Evolutionary conservation across 1,139 yeast genomes (phyloP), one percentile per base, ranked within the genome.

Genomic region (Scheffersomyces parashehatae): DNA sequence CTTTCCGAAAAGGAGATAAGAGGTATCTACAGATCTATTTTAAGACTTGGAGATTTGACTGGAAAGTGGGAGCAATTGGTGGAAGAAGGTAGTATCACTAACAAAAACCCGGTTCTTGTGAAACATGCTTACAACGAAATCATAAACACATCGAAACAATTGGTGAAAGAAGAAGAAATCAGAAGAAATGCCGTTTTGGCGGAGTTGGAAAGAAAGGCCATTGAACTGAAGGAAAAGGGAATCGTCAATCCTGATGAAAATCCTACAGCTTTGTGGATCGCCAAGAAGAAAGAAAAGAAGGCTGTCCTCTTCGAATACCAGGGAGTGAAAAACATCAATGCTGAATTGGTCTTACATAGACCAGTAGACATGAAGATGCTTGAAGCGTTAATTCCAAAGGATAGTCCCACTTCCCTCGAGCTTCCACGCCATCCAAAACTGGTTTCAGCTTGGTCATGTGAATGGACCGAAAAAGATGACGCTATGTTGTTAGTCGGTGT

Each of bases 361-460:
- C 97, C 97, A 0, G 79, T 76, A 24, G 98, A 93, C 59, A 75
- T 93, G 85, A 77, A 77, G 41, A 64, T 83, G 26, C 68, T 95
- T 45, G 81, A 80, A 39, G 74, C 77, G 15, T 60, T 77, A 37
- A 80, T 88, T 37, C 85, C 88, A 9, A 67, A 66, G 37, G 82
- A 76, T 12, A 80, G 82, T 53, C 82, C 85, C 4, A 68, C 77
- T 44, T 62, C 66, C 24, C 88, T 87, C 60, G 76, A 70, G 41
- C 74, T 91, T 39, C 79, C 78, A 6, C 73, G 69, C 44, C 68
- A 72, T 11, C 88, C 95, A 13, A 91, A 91, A 66, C 83, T 85
- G 24, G 98, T 90, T 5, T 83, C 82, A 58, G 91, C 89, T 35
- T 95, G 99, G 99, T 79, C 82, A 44, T 88, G 96, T 58, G 83